Conservation (phyloP, 305 asterid genomes). For the Solanum aculeatissimum region DNA sequence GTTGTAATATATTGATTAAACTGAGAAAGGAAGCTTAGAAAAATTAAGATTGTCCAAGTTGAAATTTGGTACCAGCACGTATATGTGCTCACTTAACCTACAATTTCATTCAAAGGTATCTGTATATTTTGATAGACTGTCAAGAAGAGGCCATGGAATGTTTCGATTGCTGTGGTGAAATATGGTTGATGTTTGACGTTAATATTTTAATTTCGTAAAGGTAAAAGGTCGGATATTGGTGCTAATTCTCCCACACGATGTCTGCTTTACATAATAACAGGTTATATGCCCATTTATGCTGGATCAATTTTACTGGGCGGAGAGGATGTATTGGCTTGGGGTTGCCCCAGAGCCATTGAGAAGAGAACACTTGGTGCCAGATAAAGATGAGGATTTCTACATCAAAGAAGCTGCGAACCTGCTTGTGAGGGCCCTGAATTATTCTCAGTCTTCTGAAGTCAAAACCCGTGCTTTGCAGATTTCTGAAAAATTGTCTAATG, state of each 20-base stretch:
- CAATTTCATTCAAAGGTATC: background rate
- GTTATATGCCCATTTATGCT: slow-evolving; percentile 77
- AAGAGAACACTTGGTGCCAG: slow-evolving; percentile 45
- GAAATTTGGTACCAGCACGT: background rate
- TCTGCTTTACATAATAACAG: slow-evolving; percentile 22
- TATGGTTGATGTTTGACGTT: background rate
- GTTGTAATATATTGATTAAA: background rate
- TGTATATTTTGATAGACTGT: background rate
- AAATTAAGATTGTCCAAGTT: background rate
- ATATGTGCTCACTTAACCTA: background rate
- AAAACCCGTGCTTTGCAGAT: slow-evolving; percentile 47
- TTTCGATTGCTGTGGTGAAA: background rate
- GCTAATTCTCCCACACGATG: background rate
- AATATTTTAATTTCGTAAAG: background rate
- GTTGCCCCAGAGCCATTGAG: slow-evolving; percentile 78
- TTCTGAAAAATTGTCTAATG: slow-evolving; percentile 41
- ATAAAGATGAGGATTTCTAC: slow-evolving; percentile 33
- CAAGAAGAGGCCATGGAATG: background rate
- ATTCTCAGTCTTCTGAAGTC: slow-evolving; percentile 40
- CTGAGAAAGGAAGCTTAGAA: background rate
- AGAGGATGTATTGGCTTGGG: slow-evolving; percentile 97
- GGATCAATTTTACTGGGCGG: slow-evolving; percentile 97
- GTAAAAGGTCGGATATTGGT: background rate
- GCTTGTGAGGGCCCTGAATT: slow-evolving; percentile 37
- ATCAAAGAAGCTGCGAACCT: slow-evolving; percentile 41